Evolutionary conservation across 2,329 filamentous ascomycete species (phyloP), one percentile per base, ranked within the genome.

Genomic region (Cladosporium sp.): DNA sequence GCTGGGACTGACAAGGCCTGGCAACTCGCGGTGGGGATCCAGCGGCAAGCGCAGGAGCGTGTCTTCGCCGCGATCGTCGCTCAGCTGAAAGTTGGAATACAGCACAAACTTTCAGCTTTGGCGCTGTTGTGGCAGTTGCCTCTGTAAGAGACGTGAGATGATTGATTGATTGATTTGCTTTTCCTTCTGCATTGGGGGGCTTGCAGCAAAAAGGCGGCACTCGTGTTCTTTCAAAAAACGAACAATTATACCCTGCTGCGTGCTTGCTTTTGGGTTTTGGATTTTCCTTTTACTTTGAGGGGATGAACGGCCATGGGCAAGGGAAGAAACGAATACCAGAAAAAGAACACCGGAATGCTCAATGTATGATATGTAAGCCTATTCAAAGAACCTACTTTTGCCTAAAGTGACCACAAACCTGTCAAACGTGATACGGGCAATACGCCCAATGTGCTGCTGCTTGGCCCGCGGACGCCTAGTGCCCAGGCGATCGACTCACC

Each of bases 311-410:
- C 26, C 50, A 53, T n/a, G 28, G 50, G 6, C 6, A 11, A 3
- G 26, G 40, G 18, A n/a, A 14, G 18, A 5, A 33, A 49, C 2
- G 18, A 50, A 12, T 23, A 46, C 28, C 28, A 18, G 26, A 23
- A 18, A 18, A 8, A 40, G 5, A 31, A 18, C 16, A n/a, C 10
- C 23, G 29, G 21, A 2, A 57, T 57, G 31, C 11, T 57, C 26
- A 12, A 61, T 61, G 58, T 61, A 61, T 61, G 18, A 61, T 61
- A 61, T 61, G 58, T 49, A 61, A 61, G 40, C 58, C 40, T 61
- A 29, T n/a, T n/a, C 57, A 4, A 35, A 49, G 52, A 33, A 33
- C 40, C 58, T 61, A 12, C 10, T 46, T 46, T 23, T 8, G 21
- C 40, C 40, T 46, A 23, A 1, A 46, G 2, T 21, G 40, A 23